Conservation (phyloP, 2,329 filamentous ascomycete species). For the Sarocladium kiliense region DNA sequence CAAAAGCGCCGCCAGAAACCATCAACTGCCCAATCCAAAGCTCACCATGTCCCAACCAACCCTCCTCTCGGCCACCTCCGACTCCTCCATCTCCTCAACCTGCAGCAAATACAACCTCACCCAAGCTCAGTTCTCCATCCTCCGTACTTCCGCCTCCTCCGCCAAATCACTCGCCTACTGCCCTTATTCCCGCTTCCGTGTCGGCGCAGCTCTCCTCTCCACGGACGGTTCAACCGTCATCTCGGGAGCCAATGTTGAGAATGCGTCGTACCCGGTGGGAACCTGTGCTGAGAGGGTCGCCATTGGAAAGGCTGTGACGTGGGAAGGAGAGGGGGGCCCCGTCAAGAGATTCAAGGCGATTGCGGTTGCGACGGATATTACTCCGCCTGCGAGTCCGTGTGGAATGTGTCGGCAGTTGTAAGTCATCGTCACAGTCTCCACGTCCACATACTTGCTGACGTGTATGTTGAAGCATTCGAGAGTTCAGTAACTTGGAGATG, state of each 20-base stretch:
- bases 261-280: slow-evolving; percentile 88
- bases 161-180: slow-evolving; percentile 82
- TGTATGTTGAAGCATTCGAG: slow-evolving; percentile 55
- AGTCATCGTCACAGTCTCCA: no score
- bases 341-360: slow-evolving; percentile 61
- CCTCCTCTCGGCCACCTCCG: slow-evolving; percentile 22
- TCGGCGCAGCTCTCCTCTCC: slow-evolving; percentile 73
- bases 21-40: no score
- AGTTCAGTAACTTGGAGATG: slow-evolving; percentile 63
- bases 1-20: background rate
- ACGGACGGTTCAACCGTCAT: slow-evolving; percentile 32
- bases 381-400: slow-evolving; percentile 69
- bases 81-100: slow-evolving; percentile 19
- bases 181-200: slow-evolving; percentile 88
- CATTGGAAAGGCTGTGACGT: slow-evolving; percentile 70
- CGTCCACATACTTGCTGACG: slow-evolving; percentile 13
- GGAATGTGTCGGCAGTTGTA: slow-evolving; percentile 96
- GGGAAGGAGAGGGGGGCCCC: slow-evolving; percentile 28
- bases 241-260: slow-evolving; percentile 83
- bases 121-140: slow-evolving; percentile 55
- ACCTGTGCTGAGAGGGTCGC: slow-evolving; percentile 94
- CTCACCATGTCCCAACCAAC: slow-evolving; percentile 10
- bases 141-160: slow-evolving; percentile 57
- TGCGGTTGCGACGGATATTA: slow-evolving; percentile 78
- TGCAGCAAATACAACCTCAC: slow-evolving; percentile 44